Evolutionary conservation across 2,329 filamentous ascomycete genomes (phyloP).

Genomic region (Claviceps arundinis): DNA sequence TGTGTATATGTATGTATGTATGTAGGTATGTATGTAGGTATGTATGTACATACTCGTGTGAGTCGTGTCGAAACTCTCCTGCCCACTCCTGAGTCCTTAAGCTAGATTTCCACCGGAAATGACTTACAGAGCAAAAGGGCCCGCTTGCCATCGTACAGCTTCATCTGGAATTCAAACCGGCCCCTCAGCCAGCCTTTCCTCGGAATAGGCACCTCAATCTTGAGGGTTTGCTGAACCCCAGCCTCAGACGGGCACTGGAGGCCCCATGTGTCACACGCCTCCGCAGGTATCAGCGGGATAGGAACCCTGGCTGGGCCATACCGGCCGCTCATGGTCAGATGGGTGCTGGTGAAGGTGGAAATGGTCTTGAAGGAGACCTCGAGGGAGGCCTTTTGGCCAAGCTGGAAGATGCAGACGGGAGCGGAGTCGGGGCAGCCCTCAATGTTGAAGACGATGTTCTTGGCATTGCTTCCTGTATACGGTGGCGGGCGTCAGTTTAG

Average conservation of each 20-base stretch:
- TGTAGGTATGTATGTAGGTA: no score
- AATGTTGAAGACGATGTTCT: conserved; percentile 3
- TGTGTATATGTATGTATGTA: no score
- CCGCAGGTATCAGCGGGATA: neutral
- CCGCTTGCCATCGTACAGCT: neutral
- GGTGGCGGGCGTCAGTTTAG: no score
- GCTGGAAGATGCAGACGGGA: neutral
- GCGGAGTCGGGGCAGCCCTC: conserved; percentile 3
- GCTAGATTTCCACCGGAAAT: conserved; percentile 2
- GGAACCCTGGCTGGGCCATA: neutral
- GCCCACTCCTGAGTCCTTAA: no score
- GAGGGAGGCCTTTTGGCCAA: neutral
- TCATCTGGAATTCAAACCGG: neutral
- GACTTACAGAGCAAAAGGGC: conserved; percentile 2
- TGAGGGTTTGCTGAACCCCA: conserved; percentile 1
- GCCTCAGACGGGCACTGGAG: conserved; percentile 1
- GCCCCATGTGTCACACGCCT: conserved; percentile 4
- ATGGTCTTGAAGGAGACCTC: conserved; percentile 2
- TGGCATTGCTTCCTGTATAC: neutral
- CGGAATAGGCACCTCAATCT: neutral
- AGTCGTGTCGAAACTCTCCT: no score
- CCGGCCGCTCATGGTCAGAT: neutral
- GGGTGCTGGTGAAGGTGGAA: neutral
- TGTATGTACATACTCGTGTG: no score
- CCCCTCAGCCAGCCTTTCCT: neutral